Evolutionary conservation across 345 rosid genomes (phyloP).

Genomic region (Brassica rapa): DNA sequence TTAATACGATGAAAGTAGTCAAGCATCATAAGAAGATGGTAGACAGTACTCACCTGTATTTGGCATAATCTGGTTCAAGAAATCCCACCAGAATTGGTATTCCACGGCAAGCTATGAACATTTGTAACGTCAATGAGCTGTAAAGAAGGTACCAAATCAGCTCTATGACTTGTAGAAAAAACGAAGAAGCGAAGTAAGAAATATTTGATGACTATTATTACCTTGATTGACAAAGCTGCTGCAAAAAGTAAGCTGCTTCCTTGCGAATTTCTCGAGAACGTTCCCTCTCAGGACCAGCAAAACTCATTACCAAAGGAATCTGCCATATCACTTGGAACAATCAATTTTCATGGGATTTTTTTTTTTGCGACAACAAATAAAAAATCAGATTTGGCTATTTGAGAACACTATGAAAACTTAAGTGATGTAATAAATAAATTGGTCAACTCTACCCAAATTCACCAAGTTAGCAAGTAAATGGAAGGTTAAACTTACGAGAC

Average conservation of each 20-base stretch:
- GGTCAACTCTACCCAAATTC: background rate
- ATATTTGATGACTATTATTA: constrained; percentile 33
- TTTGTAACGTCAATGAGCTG: constrained; percentile 95
- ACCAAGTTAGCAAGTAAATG: constrained; percentile 18
- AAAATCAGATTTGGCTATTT: background rate
- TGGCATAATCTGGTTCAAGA: constrained; percentile 96
- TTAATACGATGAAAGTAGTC: constrained; percentile 11
- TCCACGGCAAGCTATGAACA: constrained; percentile 97
- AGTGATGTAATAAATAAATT: background rate
- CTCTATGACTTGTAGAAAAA: constrained; percentile 26
- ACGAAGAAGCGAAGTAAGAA: constrained; percentile 1
- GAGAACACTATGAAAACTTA: background rate
- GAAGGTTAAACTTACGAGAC: constrained; percentile 58
- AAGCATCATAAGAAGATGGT: constrained; percentile 11
- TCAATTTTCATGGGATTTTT: background rate
- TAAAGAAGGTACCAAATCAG: constrained; percentile 41
- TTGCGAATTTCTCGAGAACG: constrained; percentile 88
- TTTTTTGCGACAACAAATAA: background rate
- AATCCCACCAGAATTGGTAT: constrained; percentile 94
- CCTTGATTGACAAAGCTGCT: constrained; percentile 99
- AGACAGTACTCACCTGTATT: constrained; percentile 67
- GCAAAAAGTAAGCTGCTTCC: constrained; percentile 95
- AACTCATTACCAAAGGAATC: constrained; percentile 87
- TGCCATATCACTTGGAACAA: constrained; percentile 36
- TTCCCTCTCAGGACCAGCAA: constrained; percentile 71